Base-by-base conservation (phyloP, 148 eudicot species). In the Simmondsia chinensis region DNA sequence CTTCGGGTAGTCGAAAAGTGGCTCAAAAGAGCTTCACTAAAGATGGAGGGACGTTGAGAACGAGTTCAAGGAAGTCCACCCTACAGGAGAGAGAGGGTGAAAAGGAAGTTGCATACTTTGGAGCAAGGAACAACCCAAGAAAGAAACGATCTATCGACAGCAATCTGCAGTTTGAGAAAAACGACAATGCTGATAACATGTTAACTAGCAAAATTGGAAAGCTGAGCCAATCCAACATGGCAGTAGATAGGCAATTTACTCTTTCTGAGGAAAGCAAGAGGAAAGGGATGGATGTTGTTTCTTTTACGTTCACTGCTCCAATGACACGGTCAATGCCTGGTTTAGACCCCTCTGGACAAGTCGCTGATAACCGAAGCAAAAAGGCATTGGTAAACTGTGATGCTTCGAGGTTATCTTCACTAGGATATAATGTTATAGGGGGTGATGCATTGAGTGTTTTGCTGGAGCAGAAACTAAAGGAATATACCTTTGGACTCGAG, bases 291-390 rank as follows among this genome's bases (percentile, higher is more conserved):
- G 95, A 82, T 66, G 85, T 91, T 56, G 75, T 91, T 66, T 91
- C 99, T 40, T 91, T 91, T 53, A 85, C 99, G 13, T 91, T 91
- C 60, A 82, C 74, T 30, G 56, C 99, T 70, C 99, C 99, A 29
- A 58, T 85, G 59, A 58, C 75, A 9, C 60, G 88, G 34, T 59
- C 80, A 21, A 17, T 46, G 18, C 71, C 54, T 43, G 61, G 54
- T 25, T 48, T 59, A 26, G 82, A 69, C 41, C 38, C 53, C 16
- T 56, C 65, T 2, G 59, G 54, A 33, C 66, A 49, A 16, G 30
- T 37, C 37, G 39, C 55, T 15, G 79, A 73, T 48, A 54, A 57
- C 22, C 64, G 57, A 34, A 61, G 60, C 49, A 71, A 70, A 48
- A 71, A 54, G 41, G 33, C 31, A 11, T 14, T 63, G 20, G 38